These are phyloP conservation scores for Eimeria sp. DNA, from an alignment of 169 alveolate species.

Conservation along the genomic window DNA sequence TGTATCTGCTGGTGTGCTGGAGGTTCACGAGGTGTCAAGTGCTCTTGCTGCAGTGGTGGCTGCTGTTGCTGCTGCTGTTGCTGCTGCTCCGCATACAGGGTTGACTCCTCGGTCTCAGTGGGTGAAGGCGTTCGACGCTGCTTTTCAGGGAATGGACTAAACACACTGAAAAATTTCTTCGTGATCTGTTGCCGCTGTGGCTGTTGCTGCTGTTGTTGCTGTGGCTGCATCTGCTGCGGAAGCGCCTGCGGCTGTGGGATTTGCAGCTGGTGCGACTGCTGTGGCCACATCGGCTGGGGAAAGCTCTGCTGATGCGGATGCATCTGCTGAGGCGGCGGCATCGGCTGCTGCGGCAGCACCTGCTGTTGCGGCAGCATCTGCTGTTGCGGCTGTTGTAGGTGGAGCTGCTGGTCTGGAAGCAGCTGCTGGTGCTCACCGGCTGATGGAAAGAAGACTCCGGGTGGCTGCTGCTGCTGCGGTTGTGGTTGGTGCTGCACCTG, in stretches of 20 bases:
- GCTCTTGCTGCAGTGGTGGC: neutral
- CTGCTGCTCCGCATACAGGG: neutral
- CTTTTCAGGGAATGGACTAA: conserved; percentile 44
- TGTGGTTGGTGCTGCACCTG: neutral
- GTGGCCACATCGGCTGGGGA: conserved; percentile 47
- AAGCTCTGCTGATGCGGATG: conserved; percentile 33
- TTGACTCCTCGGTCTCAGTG: neutral
- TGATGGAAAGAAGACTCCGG: neutral
- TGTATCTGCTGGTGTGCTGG: neutral
- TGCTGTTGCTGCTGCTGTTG: conserved; percentile 25
- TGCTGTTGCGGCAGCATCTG: neutral
- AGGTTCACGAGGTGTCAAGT: neutral
- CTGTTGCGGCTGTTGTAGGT: neutral
- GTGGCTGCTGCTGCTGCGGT: conserved; percentile 3
- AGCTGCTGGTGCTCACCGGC: conserved; percentile 12
- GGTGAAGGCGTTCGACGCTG: neutral
- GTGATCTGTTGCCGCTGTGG: conserved; percentile 27
- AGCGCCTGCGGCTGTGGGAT: conserved; percentile 3
- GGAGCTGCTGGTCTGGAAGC: neutral
- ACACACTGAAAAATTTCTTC: conserved; percentile 23
- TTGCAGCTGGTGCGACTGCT: conserved; percentile 38
- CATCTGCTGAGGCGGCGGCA: conserved; percentile 26
- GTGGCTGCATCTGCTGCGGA: conserved; percentile 28
- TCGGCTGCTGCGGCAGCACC: neutral
- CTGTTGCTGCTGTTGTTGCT: conserved; percentile 35